Conservation (phyloP, 768 basidiomycete genomes). For the Bullera alba region DNA sequence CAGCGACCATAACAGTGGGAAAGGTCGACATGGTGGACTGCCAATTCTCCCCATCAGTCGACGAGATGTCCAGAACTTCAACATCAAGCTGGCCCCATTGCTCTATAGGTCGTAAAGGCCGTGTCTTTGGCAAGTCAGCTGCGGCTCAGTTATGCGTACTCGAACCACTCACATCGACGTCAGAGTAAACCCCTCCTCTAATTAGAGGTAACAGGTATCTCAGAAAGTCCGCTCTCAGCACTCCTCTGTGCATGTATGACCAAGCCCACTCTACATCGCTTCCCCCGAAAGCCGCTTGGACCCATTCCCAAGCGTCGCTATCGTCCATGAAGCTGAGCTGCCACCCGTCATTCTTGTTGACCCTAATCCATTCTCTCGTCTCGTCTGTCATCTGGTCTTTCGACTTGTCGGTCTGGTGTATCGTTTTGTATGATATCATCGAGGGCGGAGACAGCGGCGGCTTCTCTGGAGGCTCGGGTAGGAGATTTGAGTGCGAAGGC, state of each 20-base stretch:
- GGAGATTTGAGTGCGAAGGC: neutral
- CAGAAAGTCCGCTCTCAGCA: conserved; percentile 37
- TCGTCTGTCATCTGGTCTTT: conserved; percentile 6
- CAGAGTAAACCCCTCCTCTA: conserved; percentile 37
- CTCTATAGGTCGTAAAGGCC: conserved; percentile 28
- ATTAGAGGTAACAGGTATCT: conserved; percentile 34
- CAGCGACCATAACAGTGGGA: conserved; percentile 29
- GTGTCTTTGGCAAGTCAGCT: conserved; percentile 15
- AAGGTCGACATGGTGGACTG: conserved; percentile 11
- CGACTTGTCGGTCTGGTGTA: conserved; percentile 36
- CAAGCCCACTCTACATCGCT: conserved; percentile 31
- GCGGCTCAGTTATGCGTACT: neutral
- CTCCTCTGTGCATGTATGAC: conserved; percentile 33
- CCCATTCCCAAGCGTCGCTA: conserved; percentile 21
- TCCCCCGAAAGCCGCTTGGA: conserved; percentile 8
- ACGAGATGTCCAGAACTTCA: conserved; percentile 20
- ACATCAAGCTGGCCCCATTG: conserved; percentile 29
- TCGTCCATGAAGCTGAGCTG: conserved; percentile 31
- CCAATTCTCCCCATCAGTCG: conserved; percentile 26
- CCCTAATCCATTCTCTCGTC: conserved; percentile 20
- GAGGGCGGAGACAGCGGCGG: conserved; percentile 1
- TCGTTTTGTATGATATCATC: conserved; percentile 30
- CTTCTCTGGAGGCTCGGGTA: neutral
- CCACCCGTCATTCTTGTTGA: conserved; percentile 32
- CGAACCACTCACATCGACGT: conserved; percentile 38